phyloP scores from a whole-genome alignment of 352 stramenopile species.

The Pythium volutum region DNA sequence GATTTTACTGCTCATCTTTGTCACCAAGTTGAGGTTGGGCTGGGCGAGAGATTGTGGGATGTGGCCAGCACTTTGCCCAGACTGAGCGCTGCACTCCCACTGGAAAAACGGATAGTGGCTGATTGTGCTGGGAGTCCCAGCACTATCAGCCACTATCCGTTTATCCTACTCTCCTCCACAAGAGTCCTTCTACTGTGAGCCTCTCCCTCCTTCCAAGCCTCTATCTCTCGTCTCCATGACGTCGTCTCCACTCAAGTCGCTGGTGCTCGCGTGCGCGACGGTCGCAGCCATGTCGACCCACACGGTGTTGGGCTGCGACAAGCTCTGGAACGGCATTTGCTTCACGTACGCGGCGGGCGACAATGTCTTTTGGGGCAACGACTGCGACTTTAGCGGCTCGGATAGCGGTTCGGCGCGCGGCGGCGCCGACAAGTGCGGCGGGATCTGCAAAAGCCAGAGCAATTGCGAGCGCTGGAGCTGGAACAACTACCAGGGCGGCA shows the following conservation, averaged over 20 bases:
- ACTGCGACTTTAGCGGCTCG: slow-evolving; percentile 21
- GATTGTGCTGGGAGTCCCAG: too few relatives aligned
- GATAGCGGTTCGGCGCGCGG: slow-evolving; percentile 13
- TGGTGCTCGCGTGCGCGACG: slow-evolving; percentile 2
- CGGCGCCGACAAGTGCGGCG: slow-evolving; percentile 24
- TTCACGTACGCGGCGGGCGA: slow-evolving; percentile 23
- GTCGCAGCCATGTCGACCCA: slow-evolving; percentile 1
- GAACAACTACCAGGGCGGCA: slow-evolving; percentile 22
- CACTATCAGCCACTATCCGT: too few relatives aligned
- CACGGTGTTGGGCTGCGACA: slow-evolving; percentile 18
- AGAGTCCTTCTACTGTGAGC: background rate
- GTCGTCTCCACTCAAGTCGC: background rate
- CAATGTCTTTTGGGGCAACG: slow-evolving; percentile 23
- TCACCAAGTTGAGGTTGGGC: too few relatives aligned
- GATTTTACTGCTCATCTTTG: too few relatives aligned
- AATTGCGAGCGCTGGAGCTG: slow-evolving; percentile 27
- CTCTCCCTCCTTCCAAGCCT: background rate
- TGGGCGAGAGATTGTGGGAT: too few relatives aligned
- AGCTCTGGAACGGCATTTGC: slow-evolving; percentile 26
- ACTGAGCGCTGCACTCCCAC: too few relatives aligned
- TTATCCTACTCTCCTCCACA: background rate
- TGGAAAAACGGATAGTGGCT: too few relatives aligned
- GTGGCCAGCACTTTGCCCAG: too few relatives aligned
- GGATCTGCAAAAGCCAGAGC: slow-evolving; percentile 6
- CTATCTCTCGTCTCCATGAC: background rate